Base-by-base conservation (phyloP, 768 basidiomycete genomes). In the Lactifluus piperatus region DNA sequence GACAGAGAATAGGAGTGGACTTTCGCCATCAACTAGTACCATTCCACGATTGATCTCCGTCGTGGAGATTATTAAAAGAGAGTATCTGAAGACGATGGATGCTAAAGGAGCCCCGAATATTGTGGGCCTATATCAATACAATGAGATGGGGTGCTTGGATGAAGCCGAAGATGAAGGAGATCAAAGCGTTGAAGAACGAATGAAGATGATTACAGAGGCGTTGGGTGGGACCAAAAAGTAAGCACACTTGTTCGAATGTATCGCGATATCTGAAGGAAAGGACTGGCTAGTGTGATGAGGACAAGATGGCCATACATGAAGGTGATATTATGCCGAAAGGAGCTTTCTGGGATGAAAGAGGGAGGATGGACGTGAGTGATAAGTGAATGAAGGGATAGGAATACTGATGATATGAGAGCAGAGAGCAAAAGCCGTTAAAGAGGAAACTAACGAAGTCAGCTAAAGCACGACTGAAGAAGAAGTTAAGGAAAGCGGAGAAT, bases 11-110 rank as follows among this genome's bases (percentile, higher is more conserved):
- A 57, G 53, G 62, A 46, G 47, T 66, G 32, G 67, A 71, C 47
- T 71, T 71, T 3, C 67, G 69, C 16, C 74, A 3, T 76, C 80
- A 0, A 71, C 74, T 36, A 64, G 72, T 0, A 68, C 73, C 8
- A 77, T 82, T 5, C 82, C 88, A 0, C 81, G 85, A 0, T 76
- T 94, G 8, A 75, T 94, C 37, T 82, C 85, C 0, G 86, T 91
- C 4, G 84, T 83, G 0, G 91, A 94, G 70, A 88, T 93, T 56
- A 81, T 91, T 65, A 93, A 93, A 67, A 81, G 91, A 27, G 87
- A 91, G 67, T 91, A 83, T 67, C 61, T 88, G 54, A 82, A 82
- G 56, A 68, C 68, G 16, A 72, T 85, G 6, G 77, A 73, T 74
- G 45, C 67, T 74, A 63, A 43, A 46, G 34, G 27, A 13, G 20